phyloP scores from a whole-genome alignment of 2,329 filamentous ascomycete genomes.

The Fusarium irregulare region DNA sequence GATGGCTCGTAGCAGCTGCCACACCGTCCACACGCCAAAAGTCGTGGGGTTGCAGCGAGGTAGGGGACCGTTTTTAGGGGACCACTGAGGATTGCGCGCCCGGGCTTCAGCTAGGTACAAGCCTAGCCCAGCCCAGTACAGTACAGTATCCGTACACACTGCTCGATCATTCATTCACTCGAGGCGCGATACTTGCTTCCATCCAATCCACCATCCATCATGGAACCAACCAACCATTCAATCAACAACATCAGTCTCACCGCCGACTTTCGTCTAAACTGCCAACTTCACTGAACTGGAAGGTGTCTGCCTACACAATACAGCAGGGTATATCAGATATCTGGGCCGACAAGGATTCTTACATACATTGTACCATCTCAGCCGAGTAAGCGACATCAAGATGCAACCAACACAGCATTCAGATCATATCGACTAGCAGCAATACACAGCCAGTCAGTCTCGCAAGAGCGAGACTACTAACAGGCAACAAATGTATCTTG shows the following conservation, averaged over 20 bases:
- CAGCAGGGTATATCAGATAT: conserved; percentile 2
- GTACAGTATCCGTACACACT: not conserved
- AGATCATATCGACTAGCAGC: not conserved
- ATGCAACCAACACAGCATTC: not conserved
- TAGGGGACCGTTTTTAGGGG: conserved; percentile 36
- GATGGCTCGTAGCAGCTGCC: conserved; percentile 32
- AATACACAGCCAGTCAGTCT: not conserved
- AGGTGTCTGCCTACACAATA: not conserved
- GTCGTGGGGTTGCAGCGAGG: conserved; percentile 35
- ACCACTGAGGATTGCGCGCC: conserved; percentile 30
- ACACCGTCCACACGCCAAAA: conserved; percentile 29
- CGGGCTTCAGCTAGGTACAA: not conserved
- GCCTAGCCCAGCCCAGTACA: not conserved
- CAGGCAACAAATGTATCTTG: not conserved
- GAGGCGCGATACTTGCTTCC: conserved; percentile 11
- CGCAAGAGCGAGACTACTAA: not conserved
- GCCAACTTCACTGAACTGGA: conserved; percentile 1
- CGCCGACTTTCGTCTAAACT: conserved; percentile 11
- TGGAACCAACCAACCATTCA: conserved; percentile 2
- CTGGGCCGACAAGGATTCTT: conserved; percentile 13
- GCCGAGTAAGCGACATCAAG: conserved; percentile 7
- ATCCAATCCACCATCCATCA: conserved; percentile 2
- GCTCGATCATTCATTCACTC: conserved; percentile 16
- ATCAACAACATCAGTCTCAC: conserved; percentile 16
- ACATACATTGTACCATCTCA: conserved; percentile 22